phyloP scores from a whole-genome alignment of 2,329 filamentous ascomycete species.

The Cytospora paraplurivora region DNA sequence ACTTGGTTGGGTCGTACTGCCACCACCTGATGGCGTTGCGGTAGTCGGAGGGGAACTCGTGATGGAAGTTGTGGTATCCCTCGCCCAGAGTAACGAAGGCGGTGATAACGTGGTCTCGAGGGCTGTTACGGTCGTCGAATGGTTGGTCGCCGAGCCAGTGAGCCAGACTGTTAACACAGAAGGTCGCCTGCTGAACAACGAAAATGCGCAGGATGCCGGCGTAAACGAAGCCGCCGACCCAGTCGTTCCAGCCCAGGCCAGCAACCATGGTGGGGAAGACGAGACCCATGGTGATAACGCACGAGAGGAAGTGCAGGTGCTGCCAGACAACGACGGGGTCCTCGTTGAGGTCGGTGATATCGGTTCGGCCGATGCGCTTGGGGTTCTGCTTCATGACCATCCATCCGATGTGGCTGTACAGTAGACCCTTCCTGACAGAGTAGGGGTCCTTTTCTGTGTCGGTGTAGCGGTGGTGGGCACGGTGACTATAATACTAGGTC shows the following conservation, averaged over 20 bases:
- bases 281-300: conserved; percentile 75
- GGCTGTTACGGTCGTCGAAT: conserved; percentile 90
- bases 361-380: conserved; percentile 83
- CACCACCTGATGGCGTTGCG: conserved; percentile 89
- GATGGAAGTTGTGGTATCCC: conserved; percentile 95
- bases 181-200: conserved; percentile 89
- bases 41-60: conserved; percentile 93
- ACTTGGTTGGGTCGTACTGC: conserved; percentile 92
- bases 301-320: conserved; percentile 83
- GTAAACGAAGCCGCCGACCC: conserved; percentile 80
- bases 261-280: conserved; percentile 74
- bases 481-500: conserved; percentile 51
- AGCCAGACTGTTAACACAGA: conserved; percentile 89
- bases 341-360: conserved; percentile 86
- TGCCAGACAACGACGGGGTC: conserved; percentile 85
- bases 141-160: conserved; percentile 93
- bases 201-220: conserved; percentile 84
- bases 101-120: conserved; percentile 84
- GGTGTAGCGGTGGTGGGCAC: conserved; percentile 88
- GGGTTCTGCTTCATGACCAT: conserved; percentile 95
- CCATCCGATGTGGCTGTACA: conserved; percentile 86
- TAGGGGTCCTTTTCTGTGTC: conserved; percentile 92
- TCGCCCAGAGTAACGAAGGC: conserved; percentile 80
- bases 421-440: conserved; percentile 83
- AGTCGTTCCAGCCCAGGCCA: conserved; percentile 80